Evolutionary conservation across 345 rosid genomes (phyloP).

Genomic region (Raphanus sativus): DNA sequence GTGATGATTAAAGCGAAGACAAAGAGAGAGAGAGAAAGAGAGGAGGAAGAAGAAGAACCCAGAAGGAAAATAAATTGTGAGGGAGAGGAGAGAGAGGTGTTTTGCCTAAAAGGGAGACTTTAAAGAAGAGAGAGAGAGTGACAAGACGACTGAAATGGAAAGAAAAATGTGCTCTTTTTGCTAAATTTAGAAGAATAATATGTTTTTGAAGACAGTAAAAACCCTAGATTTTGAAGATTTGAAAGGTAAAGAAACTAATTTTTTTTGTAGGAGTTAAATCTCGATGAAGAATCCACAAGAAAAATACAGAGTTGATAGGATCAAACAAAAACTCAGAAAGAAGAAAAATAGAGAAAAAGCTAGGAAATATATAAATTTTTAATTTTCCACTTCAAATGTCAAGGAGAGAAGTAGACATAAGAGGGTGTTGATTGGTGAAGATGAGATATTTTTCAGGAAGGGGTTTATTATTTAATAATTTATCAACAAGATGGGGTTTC

Average conservation of each 20-base stretch:
- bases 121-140: constrained; percentile 29
- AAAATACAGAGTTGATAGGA: neutral
- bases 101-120: constrained; percentile 34
- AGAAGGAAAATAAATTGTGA: neutral
- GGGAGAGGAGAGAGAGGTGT: neutral
- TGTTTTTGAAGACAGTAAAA: constrained; percentile 39
- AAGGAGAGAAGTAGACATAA: constrained; percentile 26
- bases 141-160: constrained; percentile 38
- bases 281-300: neutral
- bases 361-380: neutral
- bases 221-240: constrained; percentile 42
- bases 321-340: neutral
- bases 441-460: constrained; percentile 21
- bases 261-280: constrained; percentile 13
- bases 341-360: neutral
- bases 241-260: neutral
- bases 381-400: constrained; percentile 5
- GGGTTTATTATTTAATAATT: constrained; percentile 17
- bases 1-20: constrained; percentile 4
- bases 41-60: constrained; percentile 7
- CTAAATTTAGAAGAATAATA: constrained; percentile 46
- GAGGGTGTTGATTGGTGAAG: constrained; percentile 18
- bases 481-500: constrained; percentile 25
- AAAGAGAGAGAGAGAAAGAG: constrained; percentile 20
- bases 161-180: constrained; percentile 40